phyloP scores from a whole-genome alignment of 2,329 filamentous ascomycete genomes.

The Xylariaceae sp. region DNA sequence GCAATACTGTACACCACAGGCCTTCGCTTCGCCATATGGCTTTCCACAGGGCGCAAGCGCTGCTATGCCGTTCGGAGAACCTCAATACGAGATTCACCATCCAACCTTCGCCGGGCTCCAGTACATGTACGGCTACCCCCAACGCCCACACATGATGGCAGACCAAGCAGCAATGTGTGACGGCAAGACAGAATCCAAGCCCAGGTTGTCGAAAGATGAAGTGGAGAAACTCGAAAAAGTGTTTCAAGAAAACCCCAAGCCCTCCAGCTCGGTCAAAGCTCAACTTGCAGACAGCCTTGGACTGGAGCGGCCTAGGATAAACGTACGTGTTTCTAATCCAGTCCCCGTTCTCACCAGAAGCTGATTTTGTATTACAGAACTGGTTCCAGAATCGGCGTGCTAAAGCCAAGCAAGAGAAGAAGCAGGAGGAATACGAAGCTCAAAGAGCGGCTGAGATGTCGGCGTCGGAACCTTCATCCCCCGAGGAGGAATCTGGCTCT shows the following conservation, averaged over 20 bases:
- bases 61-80: conserved; percentile 23
- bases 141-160: conserved; percentile 21
- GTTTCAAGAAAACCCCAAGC: conserved; percentile 60
- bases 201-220: conserved; percentile 66
- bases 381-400: conserved; percentile 65
- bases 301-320: conserved; percentile 59
- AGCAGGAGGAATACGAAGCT: conserved; percentile 46
- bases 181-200: conserved; percentile 36
- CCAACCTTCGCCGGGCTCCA: conserved; percentile 21
- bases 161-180: conserved; percentile 25
- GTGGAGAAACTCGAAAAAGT: conserved; percentile 63
- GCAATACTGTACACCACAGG: conserved; percentile 24
- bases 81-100: conserved; percentile 28
- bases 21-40: conserved; percentile 25
- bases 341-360: conserved; percentile 1
- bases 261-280: conserved; percentile 56
- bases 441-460: conserved; percentile 36
- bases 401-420: conserved; percentile 59
- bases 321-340: conserved; percentile 43
- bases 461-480: conserved; percentile 31
- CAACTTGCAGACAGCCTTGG: conserved; percentile 55
- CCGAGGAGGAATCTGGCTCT: conserved; percentile 20
- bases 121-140: conserved; percentile 29
- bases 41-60: conserved; percentile 22
- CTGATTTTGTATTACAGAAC: conserved; percentile 42